Base-by-base conservation (phyloP, 306 rosid genomes). In the Calophaca sinica region DNA sequence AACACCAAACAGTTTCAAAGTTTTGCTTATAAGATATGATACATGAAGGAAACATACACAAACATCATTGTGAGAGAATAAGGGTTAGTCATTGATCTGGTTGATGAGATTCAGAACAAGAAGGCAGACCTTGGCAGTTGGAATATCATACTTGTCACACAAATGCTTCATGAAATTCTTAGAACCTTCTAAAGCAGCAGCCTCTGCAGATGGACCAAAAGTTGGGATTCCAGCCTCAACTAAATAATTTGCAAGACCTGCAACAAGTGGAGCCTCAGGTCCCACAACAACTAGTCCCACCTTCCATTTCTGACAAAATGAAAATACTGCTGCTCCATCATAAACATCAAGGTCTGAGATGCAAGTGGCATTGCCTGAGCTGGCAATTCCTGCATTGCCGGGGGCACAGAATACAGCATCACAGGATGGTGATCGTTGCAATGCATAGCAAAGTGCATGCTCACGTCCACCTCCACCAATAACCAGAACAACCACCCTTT, bases 381-480 rank as follows among this genome's bases (percentile, higher is more conserved):
- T 82, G 68, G 96, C 91, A 75, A 94, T 94, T 68, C 97, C 99
- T 0, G 91, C 91, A 80, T 94, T 94, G 70, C 99, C 99, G 1
- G 99, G 97, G 2, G 97, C 96, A 62, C 99, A 94, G 71, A 91
- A 86, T 31, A 94, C 86, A 3, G 80, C 75, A 66, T 84, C 93
- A 54, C 93, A 87, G 50, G 92, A 82, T 31, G 93, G 89, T 38
- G 99, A 92, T 13, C 94, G 90, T 81, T 84, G 91, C 89, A 92
- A 74, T 11, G 97, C 99, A 84, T 90, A 84, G 84, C 99, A 92
- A 48, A 94, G 97, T 9, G 97, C 97, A n/a, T 92, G 96, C 39
- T 94, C 99, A 58, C 96, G 90, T 10, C 99, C 96, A 10, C 99
- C 99, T 81, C 97, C 99, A 41, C 99, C 97, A 81, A 94, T 87